Evolutionary conservation across 2,329 filamentous ascomycete genomes (phyloP).

Genomic region (Epichloe gansuensis): DNA sequence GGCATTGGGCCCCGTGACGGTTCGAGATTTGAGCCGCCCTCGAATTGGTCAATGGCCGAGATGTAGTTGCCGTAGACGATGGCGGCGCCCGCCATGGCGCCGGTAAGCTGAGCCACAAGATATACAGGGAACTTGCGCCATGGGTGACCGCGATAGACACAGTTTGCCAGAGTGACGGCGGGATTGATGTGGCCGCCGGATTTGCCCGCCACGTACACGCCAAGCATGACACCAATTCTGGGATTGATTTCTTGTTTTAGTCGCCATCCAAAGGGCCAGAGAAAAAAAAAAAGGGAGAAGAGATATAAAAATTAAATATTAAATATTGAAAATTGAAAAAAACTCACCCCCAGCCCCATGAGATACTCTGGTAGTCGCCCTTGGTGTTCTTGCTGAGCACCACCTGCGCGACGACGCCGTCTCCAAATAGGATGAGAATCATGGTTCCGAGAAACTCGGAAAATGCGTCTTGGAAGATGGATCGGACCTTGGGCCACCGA

Average conservation of each 20-base stretch:
- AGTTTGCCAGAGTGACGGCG: slow-evolving; percentile 59
- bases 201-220: slow-evolving; percentile 53
- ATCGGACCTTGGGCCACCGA: slow-evolving; percentile 41
- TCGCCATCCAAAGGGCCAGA: no score
- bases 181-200: slow-evolving; percentile 59
- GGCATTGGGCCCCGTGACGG: slow-evolving; percentile 44
- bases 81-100: slow-evolving; percentile 49
- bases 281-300: background rate
- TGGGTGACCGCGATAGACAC: slow-evolving; percentile 54
- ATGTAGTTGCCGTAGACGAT: slow-evolving; percentile 53
- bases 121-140: slow-evolving; percentile 63
- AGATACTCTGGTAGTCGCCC: slow-evolving; percentile 37
- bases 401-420: slow-evolving; percentile 61
- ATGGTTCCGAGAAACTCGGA: slow-evolving; percentile 59
- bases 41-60: slow-evolving; percentile 50
- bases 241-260: background rate
- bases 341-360: slow-evolving; percentile 37
- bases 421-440: slow-evolving; percentile 55
- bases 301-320: no score
- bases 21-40: slow-evolving; percentile 49
- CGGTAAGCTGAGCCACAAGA: slow-evolving; percentile 51
- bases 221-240: slow-evolving; percentile 55
- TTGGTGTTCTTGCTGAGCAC: slow-evolving; percentile 39
- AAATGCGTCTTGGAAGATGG: slow-evolving; percentile 43
- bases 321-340: no score